These are phyloP conservation scores for Diaporthe ilicicola DNA, from an alignment of 2,329 filamentous ascomycete species.

Conservation along the genomic window DNA sequence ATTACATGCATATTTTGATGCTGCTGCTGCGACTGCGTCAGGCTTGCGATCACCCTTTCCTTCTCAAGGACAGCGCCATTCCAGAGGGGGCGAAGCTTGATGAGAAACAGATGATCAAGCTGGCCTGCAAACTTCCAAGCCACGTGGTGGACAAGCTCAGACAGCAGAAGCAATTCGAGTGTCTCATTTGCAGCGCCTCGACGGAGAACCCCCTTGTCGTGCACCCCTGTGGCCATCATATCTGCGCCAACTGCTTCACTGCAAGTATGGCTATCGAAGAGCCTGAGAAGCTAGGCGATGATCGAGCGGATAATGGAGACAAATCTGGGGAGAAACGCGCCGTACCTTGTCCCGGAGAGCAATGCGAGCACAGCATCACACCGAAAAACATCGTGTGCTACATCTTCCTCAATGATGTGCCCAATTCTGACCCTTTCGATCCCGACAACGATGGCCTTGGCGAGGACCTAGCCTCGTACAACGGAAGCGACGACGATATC, in stretches of 20 bases:
- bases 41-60: slow-evolving; percentile 79
- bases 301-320: not conserved
- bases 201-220: slow-evolving; percentile 39
- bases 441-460: not conserved
- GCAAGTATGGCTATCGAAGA: slow-evolving; percentile 31
- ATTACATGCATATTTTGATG: slow-evolving; percentile 81
- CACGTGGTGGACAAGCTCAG: slow-evolving; percentile 32
- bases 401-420: slow-evolving; percentile 11
- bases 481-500: not conserved
- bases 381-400: slow-evolving; percentile 16
- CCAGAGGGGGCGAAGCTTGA: slow-evolving; percentile 40
- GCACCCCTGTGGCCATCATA: slow-evolving; percentile 42
- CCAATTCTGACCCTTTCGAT: not conserved
- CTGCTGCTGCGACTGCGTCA: slow-evolving; percentile 79
- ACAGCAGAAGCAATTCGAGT: not conserved
- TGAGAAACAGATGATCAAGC: slow-evolving; percentile 39
- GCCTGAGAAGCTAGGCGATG: not conserved
- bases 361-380: not conserved
- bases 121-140: slow-evolving; percentile 36
- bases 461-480: not conserved
- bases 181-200: not conserved
- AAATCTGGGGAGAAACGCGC: not conserved
- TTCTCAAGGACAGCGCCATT: slow-evolving; percentile 50
- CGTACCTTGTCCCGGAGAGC: not conserved
- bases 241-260: slow-evolving; percentile 42